Conservation (phyloP, 495 filamentous ascomycete genomes). For the Oidiodendron maius region DNA sequence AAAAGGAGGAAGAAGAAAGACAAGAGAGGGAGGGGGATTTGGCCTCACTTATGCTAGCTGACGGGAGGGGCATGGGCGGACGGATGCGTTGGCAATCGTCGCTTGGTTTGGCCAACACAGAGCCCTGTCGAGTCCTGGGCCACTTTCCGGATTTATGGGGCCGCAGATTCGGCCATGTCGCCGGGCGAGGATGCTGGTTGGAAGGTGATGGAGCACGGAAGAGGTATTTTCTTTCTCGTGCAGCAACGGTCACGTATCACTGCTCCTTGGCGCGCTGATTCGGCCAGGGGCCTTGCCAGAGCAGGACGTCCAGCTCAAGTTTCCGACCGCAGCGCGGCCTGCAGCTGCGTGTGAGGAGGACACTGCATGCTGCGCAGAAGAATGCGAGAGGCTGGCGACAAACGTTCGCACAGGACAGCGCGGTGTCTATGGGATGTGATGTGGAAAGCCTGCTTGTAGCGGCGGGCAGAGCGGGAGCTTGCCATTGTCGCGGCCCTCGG, state of each 20-base stretch:
- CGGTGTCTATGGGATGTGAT: too few species aligned
- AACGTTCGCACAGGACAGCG: too few species aligned
- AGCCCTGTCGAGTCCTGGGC: too few species aligned
- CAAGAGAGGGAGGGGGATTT: constrained; percentile 7
- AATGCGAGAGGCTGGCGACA: too few species aligned
- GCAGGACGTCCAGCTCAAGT: constrained; percentile 1
- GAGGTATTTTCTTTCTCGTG: constrained; percentile 12
- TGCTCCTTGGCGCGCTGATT: not conserved
- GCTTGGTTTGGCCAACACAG: constrained; percentile 18
- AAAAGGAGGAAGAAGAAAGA: constrained; percentile 1
- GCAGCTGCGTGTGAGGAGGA: too few species aligned
- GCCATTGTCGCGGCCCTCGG: not conserved
- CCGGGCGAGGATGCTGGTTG: constrained; percentile 13
- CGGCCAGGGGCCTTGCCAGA: not conserved
- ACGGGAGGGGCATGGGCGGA: constrained; percentile 12
- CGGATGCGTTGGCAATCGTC: constrained; percentile 19
- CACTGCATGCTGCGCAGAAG: too few species aligned
- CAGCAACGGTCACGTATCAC: constrained; percentile 18
- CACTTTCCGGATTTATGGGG: constrained; percentile 13
- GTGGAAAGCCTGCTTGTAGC: too few species aligned
- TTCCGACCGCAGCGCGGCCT: constrained; percentile 7
- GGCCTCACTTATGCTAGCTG: constrained; percentile 17
- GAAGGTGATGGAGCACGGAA: constrained; percentile 1
- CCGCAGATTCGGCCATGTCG: constrained; percentile 1
- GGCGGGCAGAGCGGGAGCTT: too few species aligned